A percentile compares a stretch with the other conserved stretches of the same genome.
phyloP scores from a whole-genome alignment of 306 rosid genomes.

The Gastrolobium villosum region DNA sequence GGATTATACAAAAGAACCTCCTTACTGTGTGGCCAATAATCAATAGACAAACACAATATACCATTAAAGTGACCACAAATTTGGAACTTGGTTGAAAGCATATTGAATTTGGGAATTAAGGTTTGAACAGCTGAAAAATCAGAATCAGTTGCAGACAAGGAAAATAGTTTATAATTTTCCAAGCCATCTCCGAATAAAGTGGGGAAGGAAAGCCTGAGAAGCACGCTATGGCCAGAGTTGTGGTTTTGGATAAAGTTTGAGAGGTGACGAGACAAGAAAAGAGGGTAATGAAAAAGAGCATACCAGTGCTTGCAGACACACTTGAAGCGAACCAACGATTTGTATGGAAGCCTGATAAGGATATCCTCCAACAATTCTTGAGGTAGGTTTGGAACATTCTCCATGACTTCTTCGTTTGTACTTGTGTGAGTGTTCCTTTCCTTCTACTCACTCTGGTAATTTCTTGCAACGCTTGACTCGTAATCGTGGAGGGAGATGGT shows the following conservation, averaged over 20 bases:
- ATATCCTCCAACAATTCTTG: conserved; percentile 32
- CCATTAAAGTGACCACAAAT: conserved; percentile 48
- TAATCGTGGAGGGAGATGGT: neutral
- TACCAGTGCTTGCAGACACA: conserved; percentile 37
- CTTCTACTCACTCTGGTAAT: neutral
- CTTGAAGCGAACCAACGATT: conserved; percentile 21
- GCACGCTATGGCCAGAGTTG: neutral
- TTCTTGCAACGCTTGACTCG: neutral
- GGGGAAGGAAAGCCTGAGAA: conserved; percentile 38
- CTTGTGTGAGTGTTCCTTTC: too few relatives aligned
- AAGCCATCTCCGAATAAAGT: conserved; percentile 10
- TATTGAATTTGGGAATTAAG: conserved; percentile 12
- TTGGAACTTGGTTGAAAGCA: conserved; percentile 30
- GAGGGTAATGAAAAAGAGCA: conserved; percentile 27
- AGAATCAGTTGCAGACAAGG: conserved; percentile 9
- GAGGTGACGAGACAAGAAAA: conserved; percentile 32
- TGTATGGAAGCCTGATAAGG: conserved; percentile 16
- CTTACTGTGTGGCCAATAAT: conserved; percentile 11
- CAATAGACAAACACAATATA: conserved; percentile 40
- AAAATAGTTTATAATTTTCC: conserved; percentile 33
- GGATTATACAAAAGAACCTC: conserved; percentile 43
- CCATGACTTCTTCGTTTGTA: neutral
- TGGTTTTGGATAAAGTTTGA: conserved; percentile 34
- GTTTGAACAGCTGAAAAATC: conserved; percentile 12
- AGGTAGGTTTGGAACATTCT: conserved; percentile 3